Percentiles rank a stretch among this genome's conserved stretches.
phyloP scores from a whole-genome alignment of 2,329 filamentous ascomycete species.

The Ascochyta clinopodiicola region DNA sequence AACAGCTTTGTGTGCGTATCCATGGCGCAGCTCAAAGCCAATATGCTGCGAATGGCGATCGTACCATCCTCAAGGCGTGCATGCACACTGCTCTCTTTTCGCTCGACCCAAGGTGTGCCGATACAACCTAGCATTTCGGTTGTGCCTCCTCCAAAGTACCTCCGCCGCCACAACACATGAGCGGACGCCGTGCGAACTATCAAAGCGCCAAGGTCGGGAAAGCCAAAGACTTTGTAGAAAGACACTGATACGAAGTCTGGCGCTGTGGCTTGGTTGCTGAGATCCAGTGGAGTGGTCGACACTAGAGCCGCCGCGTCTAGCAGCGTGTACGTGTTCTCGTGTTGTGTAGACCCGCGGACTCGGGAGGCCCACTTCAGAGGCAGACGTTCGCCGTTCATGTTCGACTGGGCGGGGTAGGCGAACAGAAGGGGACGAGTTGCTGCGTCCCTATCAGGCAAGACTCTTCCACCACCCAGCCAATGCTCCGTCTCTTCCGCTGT shows the following conservation, averaged over 20 bases:
- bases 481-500: conserved; percentile 66
- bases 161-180: conserved; percentile 58
- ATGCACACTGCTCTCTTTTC: conserved; percentile 61
- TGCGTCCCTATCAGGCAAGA: conserved; percentile 17
- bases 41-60: conserved; percentile 68
- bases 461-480: conserved; percentile 60
- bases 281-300: conserved; percentile 66
- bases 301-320: conserved; percentile 72
- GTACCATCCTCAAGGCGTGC: conserved; percentile 72
- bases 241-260: conserved; percentile 87
- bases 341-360: conserved; percentile 25
- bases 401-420: conserved; percentile 88
- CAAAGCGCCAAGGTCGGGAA: conserved; percentile 85
- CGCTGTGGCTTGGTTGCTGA: conserved; percentile 63
- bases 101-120: conserved; percentile 61
- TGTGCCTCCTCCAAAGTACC: conserved; percentile 73
- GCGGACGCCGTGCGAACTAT: conserved; percentile 77
- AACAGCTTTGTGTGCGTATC: conserved; percentile 63
- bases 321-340: conserved; percentile 69
- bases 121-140: conserved; percentile 63
- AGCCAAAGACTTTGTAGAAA: conserved; percentile 96
- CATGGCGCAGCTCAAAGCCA: conserved; percentile 67
- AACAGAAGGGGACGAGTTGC: conserved; percentile 57
- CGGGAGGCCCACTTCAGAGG: conserved; percentile 65
- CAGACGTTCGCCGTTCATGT: conserved; percentile 81